Base-by-base conservation (phyloP, 352 stramenopile species). In the Saprolegnia diclina region DNA sequence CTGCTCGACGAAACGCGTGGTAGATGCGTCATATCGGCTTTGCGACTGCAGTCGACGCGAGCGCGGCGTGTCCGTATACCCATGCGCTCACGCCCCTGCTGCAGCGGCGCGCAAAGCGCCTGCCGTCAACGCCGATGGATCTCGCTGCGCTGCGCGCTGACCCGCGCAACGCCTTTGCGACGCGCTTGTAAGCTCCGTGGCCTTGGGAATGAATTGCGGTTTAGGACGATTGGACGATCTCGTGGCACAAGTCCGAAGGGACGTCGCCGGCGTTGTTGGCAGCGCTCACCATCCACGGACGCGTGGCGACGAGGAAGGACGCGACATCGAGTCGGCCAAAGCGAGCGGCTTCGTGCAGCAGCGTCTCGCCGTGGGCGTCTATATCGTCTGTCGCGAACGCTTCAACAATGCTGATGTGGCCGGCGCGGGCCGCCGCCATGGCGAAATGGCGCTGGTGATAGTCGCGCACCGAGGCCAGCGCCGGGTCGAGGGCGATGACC, bases 341-440 rank as follows among this genome's bases (percentile, higher is more conserved):
- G 7, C 42, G 63, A 18, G 50, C 53, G 18, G 63, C 63, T 44
- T 69, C 42, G 35, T 69, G 50, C 19, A 69, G 45, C 6, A 29
- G 45, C 19, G 11, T 69, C 29, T 69, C 54, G 1, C 38, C 53
- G 21, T 69, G 5, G 26, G 19, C 13, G 21, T 69, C 63, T 14
- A 4, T n/a, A 22, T 52, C 35, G n/a, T 22, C 32, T 7, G 26
- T 24, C 38, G 13, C 18, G 37, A 55, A 54, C 13, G 24, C 14
- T 21, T 61, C 11, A 16, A 69, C 42, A 4, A 69, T 19, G 5
- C 9, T 5, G 9, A 62, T 4, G 22, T 69, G 53, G 16, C 63
- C 63, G 37, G n/a, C 9, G 24, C 50, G 45, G 14, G 45, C 63
- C 6, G 63, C 63, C 21, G 53, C 46, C 19, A 32, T 42, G 24